Base-by-base conservation (phyloP, 495 filamentous ascomycete species). In the Lasiosphaeris hirsuta region DNA sequence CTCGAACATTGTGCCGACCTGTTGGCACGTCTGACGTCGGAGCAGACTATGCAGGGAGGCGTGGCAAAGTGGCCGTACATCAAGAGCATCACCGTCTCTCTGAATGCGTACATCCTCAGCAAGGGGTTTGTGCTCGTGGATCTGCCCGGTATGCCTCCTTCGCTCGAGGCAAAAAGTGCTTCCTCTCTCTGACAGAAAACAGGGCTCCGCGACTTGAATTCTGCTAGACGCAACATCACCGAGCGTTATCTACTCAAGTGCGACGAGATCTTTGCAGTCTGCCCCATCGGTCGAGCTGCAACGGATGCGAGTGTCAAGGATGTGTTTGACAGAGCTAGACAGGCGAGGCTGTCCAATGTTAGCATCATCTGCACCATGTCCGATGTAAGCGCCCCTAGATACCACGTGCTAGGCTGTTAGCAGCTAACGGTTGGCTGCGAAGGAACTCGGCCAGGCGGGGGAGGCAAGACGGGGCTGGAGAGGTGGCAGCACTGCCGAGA, bases 301-400 rank as follows among this genome's bases (percentile, higher is more conserved):
- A 70, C 66, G 9, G 68, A 76, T 48, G 61, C 43, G 6, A 62
- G 72, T 1, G 67, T 76, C 6, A 58, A 43, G 49, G 57, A 40
- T n/a, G 66, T 76, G 30, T 66, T 74, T 38, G 62, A 67, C 3
- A 61, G 71, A 1, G 73, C 72, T 23, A 58, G 58, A 40, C 51
- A 64, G 30, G 70, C 69, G 0, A 60, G 52, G 14, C 41, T 73
- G 14, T 63, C 64, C 18, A 74, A 73, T 17, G 59, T 74, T 43
- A 61, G 69, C 34, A 71, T 76, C 33, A 62, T 76, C 37, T 76
- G 72, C 36, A 76, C 73, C n/a, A 68, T 57, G 35, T 71, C 73
- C 1, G 73, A 76, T 55, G 72, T 69, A 65, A 60, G 63, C 33
- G n/a, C n/a, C n/a, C n/a, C n/a, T n/a, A n/a, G n/a, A n/a, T 4